Evolutionary conservation across 805 yeast species (phyloP), one percentile per base, ranked within the genome.

Genomic region (Metschnikowia gelsemii): DNA sequence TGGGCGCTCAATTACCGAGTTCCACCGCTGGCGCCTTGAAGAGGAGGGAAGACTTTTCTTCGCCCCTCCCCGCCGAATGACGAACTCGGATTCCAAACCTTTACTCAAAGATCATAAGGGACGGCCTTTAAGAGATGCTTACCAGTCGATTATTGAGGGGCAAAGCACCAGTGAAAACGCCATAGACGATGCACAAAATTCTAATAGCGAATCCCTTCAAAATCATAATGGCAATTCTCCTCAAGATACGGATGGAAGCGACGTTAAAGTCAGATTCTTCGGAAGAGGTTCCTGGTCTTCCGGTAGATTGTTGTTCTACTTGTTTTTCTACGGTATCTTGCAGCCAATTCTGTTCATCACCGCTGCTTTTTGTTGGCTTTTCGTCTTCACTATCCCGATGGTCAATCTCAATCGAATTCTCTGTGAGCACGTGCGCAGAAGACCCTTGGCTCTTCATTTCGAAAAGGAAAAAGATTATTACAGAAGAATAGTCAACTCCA

Each of bases 261-360:
- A 63, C 52, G 59, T 78, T 58, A 64, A 68, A 60, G 59, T 62
- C 17, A 74, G 98, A 45, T 70, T 79, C 36, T 91, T 93, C 60
- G 98, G 98, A 25, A 75, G 98, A 60, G 98, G 98, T 26, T 68
- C 80, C 51, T 93, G 98, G 98, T 81, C 83, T 13, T 58, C 81
- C 14, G 96, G 96, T 1, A 73, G 98, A 49, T 73, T 91, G 19
- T 57, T 82, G 9, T 91, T 88, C 56, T 93, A 81, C 57, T 2
- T 81, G 2, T 76, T 78, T 50, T 90, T 80, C 60, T 88, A 90
- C 58, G 50, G 78, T 3, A 47, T 86, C 3, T 57, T 90, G 20
- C 84, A 81, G 46, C 98, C 98, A 1, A 56, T 86, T 2, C 68
- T 82, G 23, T 58, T 70, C 12, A 2, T 75, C 0, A 68, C 88